phyloP scores from a whole-genome alignment of 257 asterid species.

The Jasminum sambac region DNA sequence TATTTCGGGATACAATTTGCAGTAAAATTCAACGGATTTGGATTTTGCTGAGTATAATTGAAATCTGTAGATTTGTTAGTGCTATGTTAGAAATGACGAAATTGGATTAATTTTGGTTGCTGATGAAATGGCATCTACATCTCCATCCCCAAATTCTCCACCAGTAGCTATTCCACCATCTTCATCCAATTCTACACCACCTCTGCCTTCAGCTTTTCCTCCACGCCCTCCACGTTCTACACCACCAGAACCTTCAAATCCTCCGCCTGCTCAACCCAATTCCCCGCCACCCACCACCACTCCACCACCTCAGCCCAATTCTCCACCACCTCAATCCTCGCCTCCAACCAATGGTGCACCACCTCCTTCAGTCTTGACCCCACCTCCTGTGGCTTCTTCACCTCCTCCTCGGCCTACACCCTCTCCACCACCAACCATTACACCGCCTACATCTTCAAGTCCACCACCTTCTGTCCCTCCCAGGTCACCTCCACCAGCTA shows the following conservation, averaged over 20 bases:
- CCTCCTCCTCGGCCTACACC: constrained; percentile 20
- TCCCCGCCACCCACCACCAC: constrained; percentile 6
- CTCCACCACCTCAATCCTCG: constrained; percentile 15
- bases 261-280: constrained; percentile 15
- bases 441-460: constrained; percentile 12
- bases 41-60: constrained; percentile 19
- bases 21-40: not conserved
- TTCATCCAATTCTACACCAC: constrained; percentile 31
- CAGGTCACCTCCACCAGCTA: constrained; percentile 15
- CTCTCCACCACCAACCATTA: constrained; percentile 16
- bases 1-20: not conserved
- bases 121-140: constrained; percentile 33
- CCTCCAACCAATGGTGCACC: constrained; percentile 24
- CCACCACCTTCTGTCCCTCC: constrained; percentile 22
- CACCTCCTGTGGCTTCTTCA: constrained; percentile 21
- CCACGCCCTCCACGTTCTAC: constrained; percentile 16
- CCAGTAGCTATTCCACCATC: constrained; percentile 8
- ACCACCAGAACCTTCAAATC: constrained; percentile 7
- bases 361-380: constrained; percentile 17
- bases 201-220: constrained; percentile 29
- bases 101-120: constrained; percentile 20
- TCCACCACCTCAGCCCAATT: constrained; percentile 20
- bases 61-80: constrained; percentile 16
- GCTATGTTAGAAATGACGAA: constrained; percentile 28
- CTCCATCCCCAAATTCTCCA: constrained; percentile 19